Evolutionary conservation across 805 yeast genomes (phyloP).

Genomic region (Zygosaccharomyces rouxii): DNA sequence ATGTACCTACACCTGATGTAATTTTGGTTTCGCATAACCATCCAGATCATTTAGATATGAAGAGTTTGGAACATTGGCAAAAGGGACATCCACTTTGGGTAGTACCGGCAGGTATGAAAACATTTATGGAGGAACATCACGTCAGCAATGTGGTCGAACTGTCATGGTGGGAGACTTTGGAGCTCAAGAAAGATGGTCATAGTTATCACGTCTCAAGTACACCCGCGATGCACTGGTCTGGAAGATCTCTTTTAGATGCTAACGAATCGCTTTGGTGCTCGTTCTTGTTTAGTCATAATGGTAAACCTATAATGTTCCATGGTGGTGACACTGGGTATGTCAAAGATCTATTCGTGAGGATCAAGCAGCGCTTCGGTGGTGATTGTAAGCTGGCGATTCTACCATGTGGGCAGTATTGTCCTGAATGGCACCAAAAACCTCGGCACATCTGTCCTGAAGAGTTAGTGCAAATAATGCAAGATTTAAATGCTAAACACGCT

Average conservation of each 20-base stretch:
- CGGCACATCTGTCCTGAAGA: constrained; percentile 84
- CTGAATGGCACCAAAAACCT: constrained; percentile 89
- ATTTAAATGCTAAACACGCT: constrained; percentile 55
- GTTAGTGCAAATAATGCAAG: constrained; percentile 60
- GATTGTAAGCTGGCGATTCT: constrained; percentile 63
- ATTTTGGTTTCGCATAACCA: constrained; percentile 89
- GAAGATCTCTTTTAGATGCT: constrained; percentile 73
- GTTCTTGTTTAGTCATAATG: constrained; percentile 62
- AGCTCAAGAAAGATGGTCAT: constrained; percentile 40
- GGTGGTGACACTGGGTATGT: constrained; percentile 95
- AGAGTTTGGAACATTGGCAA: constrained; percentile 42
- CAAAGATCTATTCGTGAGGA: constrained; percentile 62
- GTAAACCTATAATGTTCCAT: constrained; percentile 73
- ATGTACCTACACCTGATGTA: constrained; percentile 64
- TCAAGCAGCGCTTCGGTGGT: constrained; percentile 56
- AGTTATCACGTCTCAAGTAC: constrained; percentile 78
- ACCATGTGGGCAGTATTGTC: constrained; percentile 95
- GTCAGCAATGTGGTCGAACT: constrained; percentile 63
- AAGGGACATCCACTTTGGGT: constrained; percentile 59
- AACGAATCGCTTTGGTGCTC: constrained; percentile 88
- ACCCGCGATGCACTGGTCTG: constrained; percentile 98
- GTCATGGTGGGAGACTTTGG: constrained; percentile 86
- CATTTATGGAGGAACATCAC: constrained; percentile 54
- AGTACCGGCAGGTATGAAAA: constrained; percentile 76
- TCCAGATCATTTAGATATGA: constrained; percentile 86